phyloP scores from a whole-genome alignment of 805 yeast genomes.

The Barnettozyma botsteinii region DNA sequence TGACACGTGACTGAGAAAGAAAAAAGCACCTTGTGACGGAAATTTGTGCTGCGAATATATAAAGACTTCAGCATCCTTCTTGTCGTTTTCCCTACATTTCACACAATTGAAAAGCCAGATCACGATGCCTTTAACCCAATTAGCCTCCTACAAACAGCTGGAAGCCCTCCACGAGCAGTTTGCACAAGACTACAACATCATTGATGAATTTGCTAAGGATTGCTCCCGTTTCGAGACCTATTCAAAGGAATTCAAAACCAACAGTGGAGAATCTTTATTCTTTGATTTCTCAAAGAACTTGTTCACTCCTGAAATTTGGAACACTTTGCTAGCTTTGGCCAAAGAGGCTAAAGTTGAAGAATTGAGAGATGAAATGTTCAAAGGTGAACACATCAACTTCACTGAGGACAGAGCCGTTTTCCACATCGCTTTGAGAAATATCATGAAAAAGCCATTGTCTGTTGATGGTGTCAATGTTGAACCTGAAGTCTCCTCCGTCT shows the following conservation, averaged over 20 bases:
- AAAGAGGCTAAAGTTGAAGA: constrained; percentile 83
- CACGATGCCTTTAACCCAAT: constrained; percentile 37
- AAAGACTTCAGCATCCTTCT: not conserved
- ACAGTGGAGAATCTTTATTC: constrained; percentile 80
- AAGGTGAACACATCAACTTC: constrained; percentile 89
- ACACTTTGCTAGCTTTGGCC: constrained; percentile 69
- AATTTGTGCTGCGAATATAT: constrained; percentile 1
- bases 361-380: constrained; percentile 86
- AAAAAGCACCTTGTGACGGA: constrained; percentile 3
- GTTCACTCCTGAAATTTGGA: constrained; percentile 76
- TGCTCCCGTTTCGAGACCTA: constrained; percentile 68
- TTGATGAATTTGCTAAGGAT: constrained; percentile 70
- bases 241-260: constrained; percentile 74
- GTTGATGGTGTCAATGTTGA: constrained; percentile 90
- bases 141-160: constrained; percentile 80
- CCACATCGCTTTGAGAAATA: constrained; percentile 96
- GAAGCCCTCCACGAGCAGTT: constrained; percentile 61
- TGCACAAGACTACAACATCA: constrained; percentile 66
- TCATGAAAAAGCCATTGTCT: constrained; percentile 72
- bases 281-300: constrained; percentile 96
- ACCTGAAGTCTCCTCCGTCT: constrained; percentile 85
- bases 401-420: constrained; percentile 97
- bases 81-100: not conserved
- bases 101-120: not conserved
- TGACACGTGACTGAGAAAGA: too few relatives aligned